Base-by-base conservation (phyloP, 2,329 filamentous ascomycete species). In the Pestalotiopsis sp. region DNA sequence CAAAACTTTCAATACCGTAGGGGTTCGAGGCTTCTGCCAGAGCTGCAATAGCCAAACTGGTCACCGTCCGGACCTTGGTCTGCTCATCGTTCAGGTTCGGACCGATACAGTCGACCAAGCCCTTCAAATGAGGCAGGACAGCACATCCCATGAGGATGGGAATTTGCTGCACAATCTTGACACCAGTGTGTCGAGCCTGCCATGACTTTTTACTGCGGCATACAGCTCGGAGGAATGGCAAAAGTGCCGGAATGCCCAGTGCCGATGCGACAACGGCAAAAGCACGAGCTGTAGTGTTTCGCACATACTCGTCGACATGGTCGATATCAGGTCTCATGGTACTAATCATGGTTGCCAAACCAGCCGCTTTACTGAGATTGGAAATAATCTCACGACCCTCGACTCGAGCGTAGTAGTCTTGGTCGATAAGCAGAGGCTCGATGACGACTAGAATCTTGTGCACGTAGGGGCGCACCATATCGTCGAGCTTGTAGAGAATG, bases 381-480 rank as follows among this genome's bases (percentile, higher is more conserved):
- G 95, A 98, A 75, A 99, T 99, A 75, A 99, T 99, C 80, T 99
- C 96, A 74, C 96, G 93, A 81, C 96, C 96, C 81, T 99, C 96
- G 4, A 99, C 96, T 79, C 96, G 92, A 57, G 97, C 96, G 80
- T 99, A 99, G 83, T 99, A 99, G 82, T 99, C 97, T 83, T 99
- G 96, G 78, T 99, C 97, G 77, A 99, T 99, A 73, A 99, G 92
- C 64, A 99, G 86, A n/a, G 96, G 96, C 81, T 99, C 97, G 75
- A 99, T 99, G 78, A 99, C 96, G 66, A 99, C 96, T 69, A 99
- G 83, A 71, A 99, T 99, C 84, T 98, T 98, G 85, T 99, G 97
- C 17, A 97, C 95, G 72, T 95, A 99, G 25, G 96, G 96, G 56
- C 96, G 90, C 67, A 99, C 96, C 72, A 98, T 87, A 76, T 99